Evolutionary conservation across 441 rosid species (phyloP).

Genomic region (Gossypium davidsonii): DNA sequence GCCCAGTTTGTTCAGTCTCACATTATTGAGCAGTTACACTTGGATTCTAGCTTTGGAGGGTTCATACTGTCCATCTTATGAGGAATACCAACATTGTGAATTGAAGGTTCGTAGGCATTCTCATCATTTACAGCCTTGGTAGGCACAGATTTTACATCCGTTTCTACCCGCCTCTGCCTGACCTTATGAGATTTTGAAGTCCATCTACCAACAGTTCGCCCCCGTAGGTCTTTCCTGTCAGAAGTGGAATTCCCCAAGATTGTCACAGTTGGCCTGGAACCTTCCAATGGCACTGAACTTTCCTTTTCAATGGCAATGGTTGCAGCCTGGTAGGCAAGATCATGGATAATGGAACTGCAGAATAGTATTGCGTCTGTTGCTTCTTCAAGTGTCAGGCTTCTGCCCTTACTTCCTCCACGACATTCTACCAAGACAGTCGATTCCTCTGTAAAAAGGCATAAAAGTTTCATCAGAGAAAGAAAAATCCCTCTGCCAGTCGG

Average conservation of each 20-base stretch:
- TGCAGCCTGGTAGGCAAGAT: constrained; percentile 77
- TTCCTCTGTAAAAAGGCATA: constrained; percentile 38
- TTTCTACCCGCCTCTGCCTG: constrained; percentile 47
- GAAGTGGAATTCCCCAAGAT: constrained; percentile 58
- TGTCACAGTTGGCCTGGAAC: constrained; percentile 60
- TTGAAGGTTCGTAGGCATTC: constrained; percentile 50
- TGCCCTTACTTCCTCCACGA: constrained; percentile 50
- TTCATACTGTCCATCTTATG: constrained; percentile 51
- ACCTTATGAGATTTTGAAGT: constrained; percentile 50
- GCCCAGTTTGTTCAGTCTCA: constrained; percentile 23
- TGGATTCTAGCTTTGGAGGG: constrained; percentile 86
- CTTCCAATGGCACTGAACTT: constrained; percentile 41
- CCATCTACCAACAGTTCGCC: constrained; percentile 45
- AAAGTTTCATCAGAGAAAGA: constrained; percentile 24
- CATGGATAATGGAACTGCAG: constrained; percentile 94
- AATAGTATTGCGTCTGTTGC: constrained; percentile 88
- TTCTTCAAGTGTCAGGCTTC: constrained; percentile 93
- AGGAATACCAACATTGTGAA: constrained; percentile 56
- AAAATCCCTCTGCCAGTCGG: constrained; percentile 6
- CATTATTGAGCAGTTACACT: constrained; percentile 98
- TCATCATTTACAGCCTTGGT: constrained; percentile 63
- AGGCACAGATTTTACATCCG: constrained; percentile 35
- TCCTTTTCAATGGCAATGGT: constrained; percentile 68
- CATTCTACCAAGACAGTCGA: constrained; percentile 65
- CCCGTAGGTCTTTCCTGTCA: constrained; percentile 44